Conservation (phyloP, 2,329 filamentous ascomycete species). For the Hymenoscyphus fraxineus region DNA sequence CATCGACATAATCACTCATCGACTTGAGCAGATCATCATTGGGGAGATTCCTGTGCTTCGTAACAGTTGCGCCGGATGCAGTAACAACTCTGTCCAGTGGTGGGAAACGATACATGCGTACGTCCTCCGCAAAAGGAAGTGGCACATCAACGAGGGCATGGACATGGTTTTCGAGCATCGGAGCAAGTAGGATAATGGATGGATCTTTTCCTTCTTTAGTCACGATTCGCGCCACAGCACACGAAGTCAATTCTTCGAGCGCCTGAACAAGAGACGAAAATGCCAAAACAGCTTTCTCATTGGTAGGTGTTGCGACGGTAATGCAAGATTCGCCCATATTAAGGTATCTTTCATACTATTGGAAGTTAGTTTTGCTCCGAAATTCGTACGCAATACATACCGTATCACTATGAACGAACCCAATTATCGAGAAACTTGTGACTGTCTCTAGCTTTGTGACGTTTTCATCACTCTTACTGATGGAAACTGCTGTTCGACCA, state of each 20-base stretch:
- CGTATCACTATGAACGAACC: slow-evolving; percentile 73
- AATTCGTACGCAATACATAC: slow-evolving; percentile 39
- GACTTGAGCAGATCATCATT: slow-evolving; percentile 67
- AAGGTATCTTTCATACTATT: slow-evolving; percentile 78
- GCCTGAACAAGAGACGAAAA: slow-evolving; percentile 88
- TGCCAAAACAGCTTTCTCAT: slow-evolving; percentile 78
- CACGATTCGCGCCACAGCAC: slow-evolving; percentile 82
- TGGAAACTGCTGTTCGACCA: slow-evolving; percentile 84
- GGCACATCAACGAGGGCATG: slow-evolving; percentile 89
- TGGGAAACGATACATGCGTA: slow-evolving; percentile 86
- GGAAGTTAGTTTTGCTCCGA: too few species aligned
- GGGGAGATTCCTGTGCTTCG: slow-evolving; percentile 80
- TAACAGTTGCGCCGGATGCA: slow-evolving; percentile 75
- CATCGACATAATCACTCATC: slow-evolving; percentile 90
- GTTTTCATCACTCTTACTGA: slow-evolving; percentile 80
- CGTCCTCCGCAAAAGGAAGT: slow-evolving; percentile 88
- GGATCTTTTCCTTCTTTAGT: slow-evolving; percentile 79
- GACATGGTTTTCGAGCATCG: slow-evolving; percentile 71
- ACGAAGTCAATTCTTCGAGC: slow-evolving; percentile 77
- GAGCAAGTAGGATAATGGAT: slow-evolving; percentile 71
- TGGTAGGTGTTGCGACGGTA: slow-evolving; percentile 71
- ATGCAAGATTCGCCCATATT: slow-evolving; percentile 78
- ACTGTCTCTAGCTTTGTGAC: slow-evolving; percentile 81
- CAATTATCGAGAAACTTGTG: slow-evolving; percentile 75
- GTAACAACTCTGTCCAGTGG: slow-evolving; percentile 85